phyloP scores from a whole-genome alignment of 495 filamentous ascomycete species.

The Penicillium lividum region DNA sequence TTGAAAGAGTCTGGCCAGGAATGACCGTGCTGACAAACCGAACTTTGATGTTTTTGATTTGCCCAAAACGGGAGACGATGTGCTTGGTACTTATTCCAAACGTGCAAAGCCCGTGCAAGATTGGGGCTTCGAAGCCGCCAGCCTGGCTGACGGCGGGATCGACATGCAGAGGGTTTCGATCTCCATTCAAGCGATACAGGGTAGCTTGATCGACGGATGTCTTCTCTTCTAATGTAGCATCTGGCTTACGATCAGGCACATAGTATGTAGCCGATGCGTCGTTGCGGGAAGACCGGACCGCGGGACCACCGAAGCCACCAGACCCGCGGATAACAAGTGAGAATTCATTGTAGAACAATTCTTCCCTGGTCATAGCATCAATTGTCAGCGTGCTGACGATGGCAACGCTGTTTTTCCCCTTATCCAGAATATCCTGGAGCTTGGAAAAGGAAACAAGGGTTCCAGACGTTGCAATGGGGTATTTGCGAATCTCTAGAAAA shows the following conservation, averaged over 20 bases:
- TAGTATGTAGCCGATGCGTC: conserved; percentile 75
- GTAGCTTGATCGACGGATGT: conserved; percentile 94
- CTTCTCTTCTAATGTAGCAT: conserved; percentile 81
- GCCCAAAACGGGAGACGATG: conserved; percentile 78
- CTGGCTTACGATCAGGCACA: conserved; percentile 75
- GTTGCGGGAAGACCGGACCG: conserved; percentile 59
- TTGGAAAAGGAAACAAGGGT: conserved; percentile 78
- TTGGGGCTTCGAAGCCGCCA: conserved; percentile 93
- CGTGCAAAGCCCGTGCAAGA: conserved; percentile 94
- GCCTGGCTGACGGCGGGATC: conserved; percentile 93
- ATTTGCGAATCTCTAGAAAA: conserved; percentile 93
- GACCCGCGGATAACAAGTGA: conserved; percentile 89
- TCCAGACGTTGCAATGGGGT: conserved; percentile 86
- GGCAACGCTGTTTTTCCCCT: conserved; percentile 86
- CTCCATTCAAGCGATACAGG: conserved; percentile 87
- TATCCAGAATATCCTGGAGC: conserved; percentile 93
- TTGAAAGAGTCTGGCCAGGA: conserved; percentile 90
- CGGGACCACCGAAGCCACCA: conserved; percentile 85
- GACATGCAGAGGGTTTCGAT: conserved; percentile 94
- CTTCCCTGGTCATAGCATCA: conserved; percentile 73
- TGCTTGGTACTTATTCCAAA: conserved; percentile 91
- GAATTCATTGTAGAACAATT: conserved; percentile 95
- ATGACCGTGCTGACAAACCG: conserved; percentile 90
- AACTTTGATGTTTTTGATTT: conserved; percentile 93
- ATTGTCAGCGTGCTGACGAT: conserved; percentile 79